These are phyloP conservation scores for Gonium pectorale DNA, from an alignment of 139 green algal genomes.

Conservation along the genomic window DNA sequence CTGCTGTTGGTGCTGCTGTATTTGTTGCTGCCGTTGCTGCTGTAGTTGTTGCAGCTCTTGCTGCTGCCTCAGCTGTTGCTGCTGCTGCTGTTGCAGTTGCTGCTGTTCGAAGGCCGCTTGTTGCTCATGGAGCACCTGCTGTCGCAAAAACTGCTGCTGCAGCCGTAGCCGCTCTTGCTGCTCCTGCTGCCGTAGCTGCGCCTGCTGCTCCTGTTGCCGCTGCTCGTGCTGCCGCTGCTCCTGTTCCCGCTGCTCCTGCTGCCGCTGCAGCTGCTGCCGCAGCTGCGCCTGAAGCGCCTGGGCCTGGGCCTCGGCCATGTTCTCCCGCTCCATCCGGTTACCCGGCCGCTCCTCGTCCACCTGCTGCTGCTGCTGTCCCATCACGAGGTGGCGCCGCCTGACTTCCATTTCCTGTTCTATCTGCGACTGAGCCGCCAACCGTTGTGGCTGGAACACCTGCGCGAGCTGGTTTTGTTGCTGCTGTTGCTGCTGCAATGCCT, in stretches of 20 bases:
- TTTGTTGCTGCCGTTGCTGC: not conserved
- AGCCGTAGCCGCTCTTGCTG: not conserved
- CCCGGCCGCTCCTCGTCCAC: too few relatives aligned
- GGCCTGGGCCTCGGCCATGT: too few relatives aligned
- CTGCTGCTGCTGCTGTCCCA: not conserved
- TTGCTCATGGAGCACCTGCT: slow-evolving; percentile 3
- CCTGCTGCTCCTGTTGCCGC: not conserved
- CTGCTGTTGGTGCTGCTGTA: not conserved
- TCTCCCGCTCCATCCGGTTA: too few relatives aligned
- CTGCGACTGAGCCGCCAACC: not conserved
- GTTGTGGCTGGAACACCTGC: not conserved
- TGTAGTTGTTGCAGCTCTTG: not conserved
- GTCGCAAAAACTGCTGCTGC: not conserved
- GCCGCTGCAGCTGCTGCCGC: not conserved
- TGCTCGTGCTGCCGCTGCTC: not conserved
- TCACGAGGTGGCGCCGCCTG: not conserved
- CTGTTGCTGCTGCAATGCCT: slow-evolving; percentile 21
- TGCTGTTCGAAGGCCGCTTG: not conserved
- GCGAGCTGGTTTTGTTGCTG: slow-evolving; percentile 9
- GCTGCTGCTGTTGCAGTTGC: not conserved
- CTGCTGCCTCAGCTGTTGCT: not conserved
- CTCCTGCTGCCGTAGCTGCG: not conserved
- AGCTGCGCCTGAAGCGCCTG: too few relatives aligned
- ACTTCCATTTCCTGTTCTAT: not conserved
- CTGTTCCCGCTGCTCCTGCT: not conserved